Conservation (phyloP, 371 early-diverging fungal genomes). For the Mycotypha africana region DNA sequence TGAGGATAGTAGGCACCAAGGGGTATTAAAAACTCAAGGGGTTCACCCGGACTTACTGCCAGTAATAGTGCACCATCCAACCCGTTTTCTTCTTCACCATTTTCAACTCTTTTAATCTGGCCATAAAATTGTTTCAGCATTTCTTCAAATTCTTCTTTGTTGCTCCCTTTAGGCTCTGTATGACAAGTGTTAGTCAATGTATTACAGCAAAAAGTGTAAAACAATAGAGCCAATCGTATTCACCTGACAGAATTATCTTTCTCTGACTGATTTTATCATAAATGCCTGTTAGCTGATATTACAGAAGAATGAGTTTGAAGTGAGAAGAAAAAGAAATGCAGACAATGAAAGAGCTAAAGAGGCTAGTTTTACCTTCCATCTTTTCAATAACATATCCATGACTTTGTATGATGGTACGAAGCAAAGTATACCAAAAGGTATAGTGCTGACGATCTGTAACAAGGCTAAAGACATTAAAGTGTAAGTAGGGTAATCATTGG, state of each 20-base stretch:
- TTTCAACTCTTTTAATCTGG: conserved; percentile 17
- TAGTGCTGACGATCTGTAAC: conserved; percentile 30
- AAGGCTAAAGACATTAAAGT: conserved; percentile 36
- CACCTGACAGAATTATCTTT: conserved; percentile 31
- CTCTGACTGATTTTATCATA: conserved; percentile 18
- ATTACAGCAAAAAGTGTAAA: too few relatives aligned
- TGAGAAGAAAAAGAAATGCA: too few relatives aligned
- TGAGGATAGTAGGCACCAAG: too few relatives aligned
- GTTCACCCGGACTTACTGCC: too few relatives aligned
- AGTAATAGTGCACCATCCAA: conserved; percentile 57
- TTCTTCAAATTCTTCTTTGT: conserved; percentile 51
- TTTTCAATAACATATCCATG: conserved; percentile 42
- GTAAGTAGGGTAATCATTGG: background rate
- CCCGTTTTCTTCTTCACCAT: conserved; percentile 4
- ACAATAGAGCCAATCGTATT: background rate
- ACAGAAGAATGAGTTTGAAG: too few relatives aligned
- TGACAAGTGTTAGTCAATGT: too few relatives aligned
- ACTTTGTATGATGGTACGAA: conserved; percentile 60
- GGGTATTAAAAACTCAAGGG: too few relatives aligned
- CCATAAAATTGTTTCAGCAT: conserved; percentile 43
- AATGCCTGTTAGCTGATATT: conserved; percentile 37
- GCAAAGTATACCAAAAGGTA: conserved; percentile 61
- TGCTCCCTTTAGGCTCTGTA: conserved; percentile 41
- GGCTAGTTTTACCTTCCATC: conserved; percentile 37
- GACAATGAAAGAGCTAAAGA: background rate